Evolutionary conservation across 768 basidiomycete species (phyloP), one percentile per base, ranked within the genome.

Genomic region (Boletus sp.): DNA sequence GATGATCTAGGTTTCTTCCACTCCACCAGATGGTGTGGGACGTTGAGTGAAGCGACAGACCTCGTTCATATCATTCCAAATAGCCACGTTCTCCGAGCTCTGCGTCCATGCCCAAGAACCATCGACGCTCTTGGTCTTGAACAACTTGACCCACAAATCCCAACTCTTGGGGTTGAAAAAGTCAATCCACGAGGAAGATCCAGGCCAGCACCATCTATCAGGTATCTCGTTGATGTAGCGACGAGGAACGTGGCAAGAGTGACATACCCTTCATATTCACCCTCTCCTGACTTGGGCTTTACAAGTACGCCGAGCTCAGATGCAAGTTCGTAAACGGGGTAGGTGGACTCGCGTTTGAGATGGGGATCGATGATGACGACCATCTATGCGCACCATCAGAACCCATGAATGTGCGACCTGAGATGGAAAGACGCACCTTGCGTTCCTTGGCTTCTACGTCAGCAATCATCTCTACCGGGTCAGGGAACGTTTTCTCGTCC

Each of bases 21-120:
- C 20, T 20, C 15, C 5, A 7, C n/a, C 39, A 15, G 41, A 24
- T 36, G 47, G 1, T n/a, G 11, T n/a, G 2, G 45, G 9, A 7
- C 11, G 17, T 18, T 12, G 28, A 17, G 29, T n/a, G 35, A 28
- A 36, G 33, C 7, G 8, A 61, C 78, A 8, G 50, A 93, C 93
- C 83, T 98, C 97, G 63, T 98, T 98, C 97, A 99, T 99, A 68
- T 99, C 97, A 69, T 98, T 98, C 97, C 97, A 99, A 63, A 98
- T 94, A 70, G 87, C 88, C 14, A 98, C 82, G 62, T 85, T 83
- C 32, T 87, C 83, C 2, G 92, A 93, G 62, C 94, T 90, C 60
- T 90, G 75, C 0, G 78, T 83, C 89, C 92, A 92, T 7, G 84
- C 76, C 83, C 86, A 92, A n/a, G 78, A 74, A 46, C 78, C 82